A percentile compares a stretch with the other conserved stretches of the same genome.
Evolutionary conservation across 2,329 filamentous ascomycete genomes (phyloP).

Genomic region (Fusarium pseudoanthophilum): DNA sequence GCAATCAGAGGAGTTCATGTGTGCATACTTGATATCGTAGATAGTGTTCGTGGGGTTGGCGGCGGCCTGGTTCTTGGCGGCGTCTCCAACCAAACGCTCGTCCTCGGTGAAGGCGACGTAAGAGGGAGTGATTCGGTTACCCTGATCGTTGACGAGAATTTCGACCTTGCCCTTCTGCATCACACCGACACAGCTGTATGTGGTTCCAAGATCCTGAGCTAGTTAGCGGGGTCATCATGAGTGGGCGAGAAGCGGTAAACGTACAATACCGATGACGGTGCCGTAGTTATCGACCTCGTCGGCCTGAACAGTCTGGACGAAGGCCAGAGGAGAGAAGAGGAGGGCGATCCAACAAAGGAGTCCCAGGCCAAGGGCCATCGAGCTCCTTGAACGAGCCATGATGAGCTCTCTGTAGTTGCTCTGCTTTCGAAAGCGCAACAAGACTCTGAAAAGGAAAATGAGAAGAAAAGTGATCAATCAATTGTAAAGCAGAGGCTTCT

Average conservation of each 20-base stretch:
- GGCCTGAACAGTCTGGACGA: slow-evolving; percentile 80
- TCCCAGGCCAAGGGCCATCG: slow-evolving; percentile 84
- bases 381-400: slow-evolving; percentile 71
- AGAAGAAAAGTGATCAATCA: slow-evolving; percentile 42
- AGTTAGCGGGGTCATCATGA: slow-evolving; percentile 28
- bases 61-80: slow-evolving; percentile 94
- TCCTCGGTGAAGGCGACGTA: slow-evolving; percentile 98
- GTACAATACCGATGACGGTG: slow-evolving; percentile 91
- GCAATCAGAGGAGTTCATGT: background rate
- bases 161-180: slow-evolving; percentile 97
- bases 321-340: slow-evolving; percentile 86
- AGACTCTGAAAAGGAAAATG: slow-evolving; percentile 35
- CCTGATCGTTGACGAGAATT: slow-evolving; percentile 95
- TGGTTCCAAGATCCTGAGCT: slow-evolving; percentile 81
- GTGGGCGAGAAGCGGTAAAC: slow-evolving; percentile 44
- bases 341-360: slow-evolving; percentile 91
- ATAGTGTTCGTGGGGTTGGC: slow-evolving; percentile 81
- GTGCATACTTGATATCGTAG: slow-evolving; percentile 84
- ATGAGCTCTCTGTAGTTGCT: slow-evolving; percentile 43
- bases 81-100: slow-evolving; percentile 95
- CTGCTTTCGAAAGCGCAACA: slow-evolving; percentile 32
- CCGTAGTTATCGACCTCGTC: slow-evolving; percentile 82
- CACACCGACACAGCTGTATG: slow-evolving; percentile 90
- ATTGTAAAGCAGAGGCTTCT: slow-evolving; percentile 37
- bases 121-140: slow-evolving; percentile 94